Evolutionary conservation across 140 eudicot genomes (phyloP).

Genomic region (Bidens hawaiensis): DNA sequence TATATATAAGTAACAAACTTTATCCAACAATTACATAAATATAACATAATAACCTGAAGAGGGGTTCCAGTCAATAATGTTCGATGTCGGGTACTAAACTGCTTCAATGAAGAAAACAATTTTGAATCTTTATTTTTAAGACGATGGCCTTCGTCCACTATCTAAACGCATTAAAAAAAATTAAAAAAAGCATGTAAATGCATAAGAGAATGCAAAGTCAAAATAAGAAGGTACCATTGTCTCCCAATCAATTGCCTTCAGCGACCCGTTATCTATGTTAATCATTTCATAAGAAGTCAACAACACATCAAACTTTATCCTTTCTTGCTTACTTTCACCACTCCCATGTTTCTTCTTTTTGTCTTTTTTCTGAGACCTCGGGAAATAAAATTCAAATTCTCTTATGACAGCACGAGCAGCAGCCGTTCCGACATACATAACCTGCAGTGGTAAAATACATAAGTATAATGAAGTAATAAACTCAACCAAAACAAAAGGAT

Average conservation of each 20-base stretch:
- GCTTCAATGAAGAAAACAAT: constrained; percentile 76
- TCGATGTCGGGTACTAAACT: constrained; percentile 74
- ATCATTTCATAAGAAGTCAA: constrained; percentile 97
- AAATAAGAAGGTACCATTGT: constrained; percentile 61
- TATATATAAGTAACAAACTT: background rate
- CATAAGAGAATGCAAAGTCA: background rate
- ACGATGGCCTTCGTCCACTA: constrained; percentile 99
- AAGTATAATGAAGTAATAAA: background rate
- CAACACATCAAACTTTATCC: constrained; percentile 92
- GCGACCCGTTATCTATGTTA: constrained; percentile 66
- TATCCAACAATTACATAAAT: background rate
- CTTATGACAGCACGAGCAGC: constrained; percentile 73
- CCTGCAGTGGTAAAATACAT: constrained; percentile 45
- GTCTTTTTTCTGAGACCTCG: constrained; percentile 56
- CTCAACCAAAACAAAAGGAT: background rate
- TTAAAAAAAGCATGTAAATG: constrained; percentile 5
- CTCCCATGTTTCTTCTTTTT: constrained; percentile 69
- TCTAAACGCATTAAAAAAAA: constrained; percentile 37
- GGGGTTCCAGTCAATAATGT: constrained; percentile 96
- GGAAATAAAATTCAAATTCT: constrained; percentile 83
- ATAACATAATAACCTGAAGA: constrained; percentile 61
- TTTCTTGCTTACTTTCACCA: constrained; percentile 77
- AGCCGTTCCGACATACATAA: constrained; percentile 92
- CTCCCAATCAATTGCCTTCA: constrained; percentile 92
- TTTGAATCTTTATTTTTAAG: constrained; percentile 96